Evolutionary conservation across 2,329 filamentous ascomycete species (phyloP).

Genomic region (Fusarium abutilonis): DNA sequence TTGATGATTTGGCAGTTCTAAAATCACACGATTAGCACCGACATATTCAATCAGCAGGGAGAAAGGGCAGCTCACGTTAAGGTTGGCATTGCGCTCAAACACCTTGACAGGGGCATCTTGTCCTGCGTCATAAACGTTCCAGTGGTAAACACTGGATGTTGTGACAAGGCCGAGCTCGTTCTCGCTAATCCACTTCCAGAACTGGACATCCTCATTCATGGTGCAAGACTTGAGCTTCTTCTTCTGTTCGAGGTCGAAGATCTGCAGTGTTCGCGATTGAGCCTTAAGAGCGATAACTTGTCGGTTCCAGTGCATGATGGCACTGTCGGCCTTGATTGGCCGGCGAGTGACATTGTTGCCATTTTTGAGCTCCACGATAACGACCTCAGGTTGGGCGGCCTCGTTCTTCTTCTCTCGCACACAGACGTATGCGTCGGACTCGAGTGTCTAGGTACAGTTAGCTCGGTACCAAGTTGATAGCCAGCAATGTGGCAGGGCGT

Average conservation of each 20-base stretch:
- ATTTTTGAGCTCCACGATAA: conserved; percentile 98
- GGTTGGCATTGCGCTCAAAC: conserved; percentile 92
- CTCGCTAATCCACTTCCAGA: conserved; percentile 99
- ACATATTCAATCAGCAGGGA: background rate
- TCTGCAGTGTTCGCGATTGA: conserved; percentile 92
- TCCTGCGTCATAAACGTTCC: conserved; percentile 90
- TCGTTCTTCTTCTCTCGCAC: conserved; percentile 93
- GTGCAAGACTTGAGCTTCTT: conserved; percentile 95
- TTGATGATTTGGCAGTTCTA: conserved; percentile 99
- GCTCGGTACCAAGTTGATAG: conserved; percentile 8
- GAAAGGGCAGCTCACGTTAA: conserved; percentile 69
- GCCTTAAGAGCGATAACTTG: conserved; percentile 98
- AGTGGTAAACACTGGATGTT: conserved; percentile 91
- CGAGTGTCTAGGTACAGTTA: conserved; percentile 76
- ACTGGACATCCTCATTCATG: conserved; percentile 97
- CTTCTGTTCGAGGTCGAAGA: conserved; percentile 94
- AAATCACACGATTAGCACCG: conserved; percentile 31
- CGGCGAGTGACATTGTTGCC: conserved; percentile 93
- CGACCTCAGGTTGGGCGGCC: conserved; percentile 86
- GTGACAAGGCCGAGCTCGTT: conserved; percentile 89
- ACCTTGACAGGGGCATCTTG: conserved; percentile 86
- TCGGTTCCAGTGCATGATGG: conserved; percentile 98
- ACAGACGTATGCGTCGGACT: conserved; percentile 97
- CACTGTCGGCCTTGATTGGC: conserved; percentile 98
- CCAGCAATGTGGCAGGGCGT: conserved; percentile 9